Evolutionary conservation across 257 asterid species (phyloP).

Genomic region (Schizonepeta tenuifolia): DNA sequence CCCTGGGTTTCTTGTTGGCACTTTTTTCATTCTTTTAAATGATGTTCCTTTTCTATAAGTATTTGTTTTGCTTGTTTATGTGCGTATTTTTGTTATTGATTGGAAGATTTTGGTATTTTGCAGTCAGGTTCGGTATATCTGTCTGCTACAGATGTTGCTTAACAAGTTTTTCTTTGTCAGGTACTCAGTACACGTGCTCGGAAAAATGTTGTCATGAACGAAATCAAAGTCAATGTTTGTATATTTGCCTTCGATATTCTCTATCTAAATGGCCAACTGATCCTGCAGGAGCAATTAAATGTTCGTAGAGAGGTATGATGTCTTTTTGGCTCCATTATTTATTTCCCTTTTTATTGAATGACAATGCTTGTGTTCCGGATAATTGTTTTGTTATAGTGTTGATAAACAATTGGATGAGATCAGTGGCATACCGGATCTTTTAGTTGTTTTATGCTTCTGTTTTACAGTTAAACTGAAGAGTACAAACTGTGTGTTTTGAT

Average conservation of each 20-base stretch:
- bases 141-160: constrained; percentile 27
- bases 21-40: not conserved
- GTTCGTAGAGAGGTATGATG: constrained; percentile 83
- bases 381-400: constrained; percentile 5
- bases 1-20: not conserved
- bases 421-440: constrained; percentile 7
- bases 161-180: constrained; percentile 48
- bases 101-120: not conserved
- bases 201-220: constrained; percentile 77
- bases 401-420: constrained; percentile 11
- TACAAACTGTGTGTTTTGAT: constrained; percentile 1
- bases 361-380: constrained; percentile 4
- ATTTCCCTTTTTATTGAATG: constrained; percentile 23
- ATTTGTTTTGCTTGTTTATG: not conserved
- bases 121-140: not conserved
- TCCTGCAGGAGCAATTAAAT: constrained; percentile 81
- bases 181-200: constrained; percentile 87
- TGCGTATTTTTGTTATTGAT: constrained; percentile 20
- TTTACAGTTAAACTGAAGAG: not conserved
- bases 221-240: constrained; percentile 86
- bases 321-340: constrained; percentile 4
- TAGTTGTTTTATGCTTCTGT: constrained; percentile 17
- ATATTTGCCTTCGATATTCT: constrained; percentile 93
- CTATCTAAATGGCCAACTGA: constrained; percentile 80
- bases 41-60: not conserved